Conservation (phyloP, 495 filamentous ascomycete genomes). For the Penicillium mononematosum region DNA sequence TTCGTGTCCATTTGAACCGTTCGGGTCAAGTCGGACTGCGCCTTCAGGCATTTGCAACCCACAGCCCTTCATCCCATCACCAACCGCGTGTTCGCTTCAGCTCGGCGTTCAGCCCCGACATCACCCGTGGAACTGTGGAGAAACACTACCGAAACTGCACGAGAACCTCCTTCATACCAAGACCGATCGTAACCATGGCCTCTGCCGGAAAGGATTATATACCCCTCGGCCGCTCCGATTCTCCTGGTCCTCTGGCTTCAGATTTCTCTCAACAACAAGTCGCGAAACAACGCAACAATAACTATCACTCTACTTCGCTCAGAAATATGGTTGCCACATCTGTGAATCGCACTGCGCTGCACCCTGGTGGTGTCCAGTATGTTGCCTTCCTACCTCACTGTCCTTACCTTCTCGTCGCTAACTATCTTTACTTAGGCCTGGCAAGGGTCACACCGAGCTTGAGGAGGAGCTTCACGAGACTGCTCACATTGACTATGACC, state of each 20-base stretch:
- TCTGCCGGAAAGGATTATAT: constrained; percentile 48
- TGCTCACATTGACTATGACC: constrained; percentile 98
- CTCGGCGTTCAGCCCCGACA: constrained; percentile 44
- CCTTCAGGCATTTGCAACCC: constrained; percentile 31
- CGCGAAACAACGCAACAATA: constrained; percentile 59
- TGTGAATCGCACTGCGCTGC: constrained; percentile 85
- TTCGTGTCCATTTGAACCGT: constrained; percentile 39
- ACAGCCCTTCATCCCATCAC: constrained; percentile 32
- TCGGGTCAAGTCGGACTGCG: constrained; percentile 44
- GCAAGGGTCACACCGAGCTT: constrained; percentile 87
- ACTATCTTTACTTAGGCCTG: constrained; percentile 56
- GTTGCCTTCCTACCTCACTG: constrained; percentile 35
- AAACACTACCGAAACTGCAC: constrained; percentile 30
- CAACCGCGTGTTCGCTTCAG: constrained; percentile 33
- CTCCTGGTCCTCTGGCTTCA: constrained; percentile 51
- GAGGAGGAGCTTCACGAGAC: constrained; percentile 98
- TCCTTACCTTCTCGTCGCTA: constrained; percentile 30
- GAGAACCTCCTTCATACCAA: constrained; percentile 32
- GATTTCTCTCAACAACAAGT: constrained; percentile 61
- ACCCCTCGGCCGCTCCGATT: constrained; percentile 43
- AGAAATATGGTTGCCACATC: constrained; percentile 68
- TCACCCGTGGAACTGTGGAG: constrained; percentile 50
- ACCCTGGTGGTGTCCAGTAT: constrained; percentile 91
- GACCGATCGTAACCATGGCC: constrained; percentile 33
- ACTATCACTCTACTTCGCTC: constrained; percentile 62